Percentiles rank a stretch among this genome's conserved stretches.
phyloP scores from a whole-genome alignment of 768 basidiomycete species.

The Mycena maculata region DNA sequence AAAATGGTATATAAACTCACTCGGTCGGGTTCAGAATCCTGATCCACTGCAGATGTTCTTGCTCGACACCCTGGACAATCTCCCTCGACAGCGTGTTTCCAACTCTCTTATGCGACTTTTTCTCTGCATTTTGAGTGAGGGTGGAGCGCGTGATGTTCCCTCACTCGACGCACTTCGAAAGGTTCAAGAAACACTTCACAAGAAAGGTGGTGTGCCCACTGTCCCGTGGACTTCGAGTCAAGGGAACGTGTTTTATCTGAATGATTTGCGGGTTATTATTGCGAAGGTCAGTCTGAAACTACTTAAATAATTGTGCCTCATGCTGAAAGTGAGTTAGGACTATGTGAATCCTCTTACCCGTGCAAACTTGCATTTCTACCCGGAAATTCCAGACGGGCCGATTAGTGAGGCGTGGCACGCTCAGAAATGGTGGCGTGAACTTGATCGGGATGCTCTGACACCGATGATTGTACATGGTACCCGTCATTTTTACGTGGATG shows the following conservation, averaged over 20 bases:
- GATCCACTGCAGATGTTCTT: constrained; percentile 31
- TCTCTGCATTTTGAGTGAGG: constrained; percentile 35
- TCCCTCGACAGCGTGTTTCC: constrained; percentile 35
- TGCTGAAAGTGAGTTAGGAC: constrained; percentile 2
- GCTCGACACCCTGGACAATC: constrained; percentile 36
- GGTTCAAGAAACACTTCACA: background rate
- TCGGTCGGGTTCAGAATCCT: background rate
- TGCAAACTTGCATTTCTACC: constrained; percentile 25
- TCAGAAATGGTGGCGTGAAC: constrained; percentile 8
- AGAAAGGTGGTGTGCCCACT: constrained; percentile 9
- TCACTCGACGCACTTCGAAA: constrained; percentile 29
- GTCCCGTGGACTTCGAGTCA: constrained; percentile 4
- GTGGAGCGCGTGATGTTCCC: constrained; percentile 33
- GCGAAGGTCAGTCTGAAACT: constrained; percentile 1
- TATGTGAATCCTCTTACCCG: constrained; percentile 26
- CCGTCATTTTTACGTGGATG: constrained; percentile 27
- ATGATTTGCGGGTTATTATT: constrained; percentile 31
- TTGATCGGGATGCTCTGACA: constrained; percentile 4
- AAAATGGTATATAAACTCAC: background rate
- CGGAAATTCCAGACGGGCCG: constrained; percentile 1
- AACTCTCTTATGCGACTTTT: constrained; percentile 30
- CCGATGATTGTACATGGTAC: constrained; percentile 10
- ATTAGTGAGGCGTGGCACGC: constrained; percentile 14
- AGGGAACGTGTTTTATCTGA: constrained; percentile 36
- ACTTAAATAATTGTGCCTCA: too few species aligned